phyloP scores from a whole-genome alignment of 306 rosid species.

The Cicer yamashitae region DNA sequence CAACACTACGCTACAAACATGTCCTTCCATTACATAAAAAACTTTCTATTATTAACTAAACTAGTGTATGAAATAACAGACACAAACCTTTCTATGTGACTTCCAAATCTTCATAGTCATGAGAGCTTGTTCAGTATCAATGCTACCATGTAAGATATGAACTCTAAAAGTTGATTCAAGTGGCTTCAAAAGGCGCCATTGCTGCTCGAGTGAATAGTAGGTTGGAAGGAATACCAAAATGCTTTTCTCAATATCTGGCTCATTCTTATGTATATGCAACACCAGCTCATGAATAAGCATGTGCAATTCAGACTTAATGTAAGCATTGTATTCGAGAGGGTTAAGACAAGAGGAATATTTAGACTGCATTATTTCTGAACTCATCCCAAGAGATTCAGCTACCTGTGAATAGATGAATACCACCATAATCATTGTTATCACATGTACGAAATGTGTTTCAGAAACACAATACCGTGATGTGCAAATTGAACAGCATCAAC shows the following conservation, averaged over 20 bases:
- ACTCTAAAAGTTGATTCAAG: constrained; percentile 71
- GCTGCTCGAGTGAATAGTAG: constrained; percentile 76
- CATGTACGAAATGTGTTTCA: constrained; percentile 30
- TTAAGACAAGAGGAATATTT: constrained; percentile 50
- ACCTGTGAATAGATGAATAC: constrained; percentile 55
- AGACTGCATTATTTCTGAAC: constrained; percentile 50
- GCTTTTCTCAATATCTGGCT: constrained; percentile 86
- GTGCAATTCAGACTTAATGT: constrained; percentile 59
- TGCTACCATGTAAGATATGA: constrained; percentile 84
- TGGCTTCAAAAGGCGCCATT: constrained; percentile 78
- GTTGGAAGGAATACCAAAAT: constrained; percentile 93
- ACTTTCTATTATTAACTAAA: constrained; percentile 14
- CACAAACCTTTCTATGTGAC: constrained; percentile 80
- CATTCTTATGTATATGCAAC: constrained; percentile 75
- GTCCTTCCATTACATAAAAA: constrained; percentile 7
- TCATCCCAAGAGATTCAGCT: constrained; percentile 56
- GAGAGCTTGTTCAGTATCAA: constrained; percentile 89
- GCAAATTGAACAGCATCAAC: constrained; percentile 12
- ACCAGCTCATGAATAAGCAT: constrained; percentile 74
- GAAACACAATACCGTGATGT: constrained; percentile 19
- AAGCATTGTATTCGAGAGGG: constrained; percentile 51
- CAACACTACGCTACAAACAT: neutral
- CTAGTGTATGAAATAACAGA: constrained; percentile 24
- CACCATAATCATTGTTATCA: constrained; percentile 35
- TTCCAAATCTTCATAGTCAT: constrained; percentile 78